These are phyloP conservation scores for Coprinellus micaceus DNA, from an alignment of 768 basidiomycete species.

Conservation along the genomic window DNA sequence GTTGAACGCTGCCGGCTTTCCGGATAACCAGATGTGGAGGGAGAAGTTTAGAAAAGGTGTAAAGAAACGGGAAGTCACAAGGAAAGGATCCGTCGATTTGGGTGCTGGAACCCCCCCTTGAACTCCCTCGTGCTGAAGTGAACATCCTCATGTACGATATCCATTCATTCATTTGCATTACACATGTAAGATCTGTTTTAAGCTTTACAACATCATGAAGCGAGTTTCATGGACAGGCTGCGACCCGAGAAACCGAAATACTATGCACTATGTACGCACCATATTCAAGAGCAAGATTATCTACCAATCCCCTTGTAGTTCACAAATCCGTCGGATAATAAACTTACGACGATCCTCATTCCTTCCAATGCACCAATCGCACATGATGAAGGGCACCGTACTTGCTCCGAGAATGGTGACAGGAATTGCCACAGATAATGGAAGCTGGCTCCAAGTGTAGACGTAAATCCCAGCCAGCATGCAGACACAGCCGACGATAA, in stretches of 20 bases:
- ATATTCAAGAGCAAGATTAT: too few species aligned
- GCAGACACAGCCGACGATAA: background rate
- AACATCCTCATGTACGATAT: too few species aligned
- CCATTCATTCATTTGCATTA: too few species aligned
- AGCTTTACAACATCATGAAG: too few species aligned
- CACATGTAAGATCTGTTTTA: too few species aligned
- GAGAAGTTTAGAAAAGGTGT: background rate
- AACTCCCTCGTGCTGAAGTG: background rate
- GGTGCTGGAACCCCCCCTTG: background rate
- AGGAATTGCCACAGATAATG: background rate
- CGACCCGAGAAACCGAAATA: too few species aligned
- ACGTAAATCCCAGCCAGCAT: conserved; percentile 1
- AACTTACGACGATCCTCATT: background rate
- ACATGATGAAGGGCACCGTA: background rate
- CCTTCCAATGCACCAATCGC: background rate
- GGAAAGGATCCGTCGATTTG: background rate
- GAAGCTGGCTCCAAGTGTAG: background rate
- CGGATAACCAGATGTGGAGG: background rate
- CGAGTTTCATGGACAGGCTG: too few species aligned
- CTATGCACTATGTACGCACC: too few species aligned
- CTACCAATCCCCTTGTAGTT: conserved; percentile 1
- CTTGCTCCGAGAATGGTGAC: background rate
- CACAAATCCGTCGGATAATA: background rate
- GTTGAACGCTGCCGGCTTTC: background rate
- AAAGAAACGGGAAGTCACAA: background rate